These are phyloP conservation scores for Stachybotrys chartarum DNA, from an alignment of 2,329 filamentous ascomycete species.

Conservation along the genomic window DNA sequence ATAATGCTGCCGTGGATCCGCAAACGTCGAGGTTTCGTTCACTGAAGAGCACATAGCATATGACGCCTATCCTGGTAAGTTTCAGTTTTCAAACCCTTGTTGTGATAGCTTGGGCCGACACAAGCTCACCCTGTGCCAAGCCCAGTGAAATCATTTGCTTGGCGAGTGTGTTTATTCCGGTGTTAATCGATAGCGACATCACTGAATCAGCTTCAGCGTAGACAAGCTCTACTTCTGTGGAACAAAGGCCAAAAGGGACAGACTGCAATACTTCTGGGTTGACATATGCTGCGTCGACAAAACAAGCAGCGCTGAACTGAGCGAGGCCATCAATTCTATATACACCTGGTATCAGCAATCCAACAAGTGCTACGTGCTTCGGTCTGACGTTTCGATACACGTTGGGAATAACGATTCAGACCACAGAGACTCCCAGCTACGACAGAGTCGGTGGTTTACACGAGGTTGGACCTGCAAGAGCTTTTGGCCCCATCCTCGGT, in stretches of 20 bases:
- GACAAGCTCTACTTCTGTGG: conserved; percentile 7
- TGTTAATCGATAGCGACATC: too few relatives aligned
- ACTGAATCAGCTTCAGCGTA: neutral
- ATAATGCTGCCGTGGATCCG: too few relatives aligned
- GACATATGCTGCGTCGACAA: neutral
- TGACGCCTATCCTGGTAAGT: too few relatives aligned
- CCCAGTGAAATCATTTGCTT: too few relatives aligned
- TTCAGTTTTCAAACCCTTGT: too few relatives aligned
- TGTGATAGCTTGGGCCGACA: too few relatives aligned
- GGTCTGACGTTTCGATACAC: conserved; percentile 1
- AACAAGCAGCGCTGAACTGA: neutral
- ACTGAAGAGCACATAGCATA: too few relatives aligned
- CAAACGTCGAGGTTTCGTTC: too few relatives aligned
- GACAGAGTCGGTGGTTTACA: conserved; percentile 1
- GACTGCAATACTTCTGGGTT: conserved; percentile 3
- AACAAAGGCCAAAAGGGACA: conserved; percentile 4
- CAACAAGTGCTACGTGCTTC: conserved; percentile 5
- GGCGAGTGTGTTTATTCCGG: too few relatives aligned
- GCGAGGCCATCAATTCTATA: conserved; percentile 1
- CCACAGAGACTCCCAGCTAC: conserved; percentile 1
- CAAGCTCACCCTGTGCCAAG: too few relatives aligned
- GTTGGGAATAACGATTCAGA: neutral
- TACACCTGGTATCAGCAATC: conserved; percentile 6
- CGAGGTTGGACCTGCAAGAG: neutral
- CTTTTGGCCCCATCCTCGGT: conserved; percentile 6